These are phyloP conservation scores for Saccharomyces hybrid DNA, from an alignment of 1,139 yeast genomes.

Conservation along the genomic window DNA sequence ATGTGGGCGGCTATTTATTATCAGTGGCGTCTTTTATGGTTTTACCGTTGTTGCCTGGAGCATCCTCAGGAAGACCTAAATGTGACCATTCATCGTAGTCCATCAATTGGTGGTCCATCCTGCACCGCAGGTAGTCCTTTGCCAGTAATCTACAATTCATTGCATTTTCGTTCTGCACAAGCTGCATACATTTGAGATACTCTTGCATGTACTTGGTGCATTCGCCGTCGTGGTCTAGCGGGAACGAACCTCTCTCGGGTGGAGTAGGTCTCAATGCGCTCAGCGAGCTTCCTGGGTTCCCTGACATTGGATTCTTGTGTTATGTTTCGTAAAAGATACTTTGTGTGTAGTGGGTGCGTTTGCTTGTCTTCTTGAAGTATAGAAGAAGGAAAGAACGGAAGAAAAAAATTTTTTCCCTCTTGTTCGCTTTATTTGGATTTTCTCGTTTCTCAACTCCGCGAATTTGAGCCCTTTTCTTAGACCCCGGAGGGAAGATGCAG, in stretches of 20 bases:
- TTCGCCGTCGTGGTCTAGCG: conserved; percentile 86
- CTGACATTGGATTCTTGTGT: conserved; percentile 22
- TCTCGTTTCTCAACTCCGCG: not conserved
- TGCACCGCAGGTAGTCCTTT: conserved; percentile 68
- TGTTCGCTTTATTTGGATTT: not conserved
- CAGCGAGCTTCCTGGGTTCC: conserved; percentile 37
- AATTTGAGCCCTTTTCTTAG: not conserved
- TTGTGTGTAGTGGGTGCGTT: not conserved
- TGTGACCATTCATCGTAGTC: conserved; percentile 75
- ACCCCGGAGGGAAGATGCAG: not conserved
- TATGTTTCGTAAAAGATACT: not conserved
- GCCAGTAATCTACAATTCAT: conserved; percentile 84
- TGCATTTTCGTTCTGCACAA: conserved; percentile 75
- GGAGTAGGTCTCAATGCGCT: conserved; percentile 75
- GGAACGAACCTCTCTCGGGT: conserved; percentile 94
- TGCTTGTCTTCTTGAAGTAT: not conserved
- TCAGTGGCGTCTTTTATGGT: not conserved
- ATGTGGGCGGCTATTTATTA: not conserved
- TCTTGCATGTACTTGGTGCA: conserved; percentile 68
- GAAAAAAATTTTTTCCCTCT: not conserved
- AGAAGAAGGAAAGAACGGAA: not conserved
- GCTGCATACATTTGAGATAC: conserved; percentile 71
- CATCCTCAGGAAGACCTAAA: conserved; percentile 72
- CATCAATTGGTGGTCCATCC: conserved; percentile 90
- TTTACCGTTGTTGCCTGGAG: not conserved